Conservation (phyloP, 208 protist genomes). For the Novymonas esmeraldas region DNA sequence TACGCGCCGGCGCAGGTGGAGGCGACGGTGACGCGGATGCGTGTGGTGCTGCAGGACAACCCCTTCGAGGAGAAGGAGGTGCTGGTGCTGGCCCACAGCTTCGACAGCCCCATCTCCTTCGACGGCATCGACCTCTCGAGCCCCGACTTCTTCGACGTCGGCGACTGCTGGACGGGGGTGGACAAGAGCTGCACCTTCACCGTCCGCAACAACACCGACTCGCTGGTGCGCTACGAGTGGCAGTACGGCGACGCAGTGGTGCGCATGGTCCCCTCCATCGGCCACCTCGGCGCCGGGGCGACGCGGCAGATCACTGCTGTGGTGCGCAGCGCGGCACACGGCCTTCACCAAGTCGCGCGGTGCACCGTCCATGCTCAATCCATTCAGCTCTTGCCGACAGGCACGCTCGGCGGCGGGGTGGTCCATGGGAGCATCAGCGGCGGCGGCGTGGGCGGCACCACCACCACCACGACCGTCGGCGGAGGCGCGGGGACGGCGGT, state of each 20-base stretch:
- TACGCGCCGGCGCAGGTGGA: slow-evolving; percentile 66
- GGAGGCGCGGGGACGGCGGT: background rate
- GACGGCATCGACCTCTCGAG: slow-evolving; percentile 85
- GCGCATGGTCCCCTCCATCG: slow-evolving; percentile 46
- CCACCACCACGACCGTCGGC: background rate
- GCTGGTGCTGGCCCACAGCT: slow-evolving; percentile 80
- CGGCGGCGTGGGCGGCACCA: too few species aligned
- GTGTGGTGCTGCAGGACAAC: slow-evolving; percentile 90
- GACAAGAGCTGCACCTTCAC: slow-evolving; percentile 72
- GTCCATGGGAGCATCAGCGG: slow-evolving; percentile 3
- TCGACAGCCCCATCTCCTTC: slow-evolving; percentile 87
- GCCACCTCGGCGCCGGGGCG: slow-evolving; percentile 62
- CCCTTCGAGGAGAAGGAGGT: slow-evolving; percentile 93
- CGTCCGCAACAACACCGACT: slow-evolving; percentile 83
- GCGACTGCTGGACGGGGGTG: slow-evolving; percentile 81
- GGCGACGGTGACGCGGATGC: slow-evolving; percentile 54
- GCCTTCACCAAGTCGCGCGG: slow-evolving; percentile 19
- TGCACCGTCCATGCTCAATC: slow-evolving; percentile 33
- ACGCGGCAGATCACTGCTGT: slow-evolving; percentile 50
- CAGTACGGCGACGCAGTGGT: slow-evolving; percentile 25
- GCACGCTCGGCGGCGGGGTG: background rate
- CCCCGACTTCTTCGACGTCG: slow-evolving; percentile 82
- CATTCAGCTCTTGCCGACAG: slow-evolving; percentile 18
- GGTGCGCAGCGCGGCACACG: slow-evolving; percentile 35
- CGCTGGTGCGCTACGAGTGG: slow-evolving; percentile 86